Conservation (phyloP, 805 yeast species). For the Jamesozyma piceae region DNA sequence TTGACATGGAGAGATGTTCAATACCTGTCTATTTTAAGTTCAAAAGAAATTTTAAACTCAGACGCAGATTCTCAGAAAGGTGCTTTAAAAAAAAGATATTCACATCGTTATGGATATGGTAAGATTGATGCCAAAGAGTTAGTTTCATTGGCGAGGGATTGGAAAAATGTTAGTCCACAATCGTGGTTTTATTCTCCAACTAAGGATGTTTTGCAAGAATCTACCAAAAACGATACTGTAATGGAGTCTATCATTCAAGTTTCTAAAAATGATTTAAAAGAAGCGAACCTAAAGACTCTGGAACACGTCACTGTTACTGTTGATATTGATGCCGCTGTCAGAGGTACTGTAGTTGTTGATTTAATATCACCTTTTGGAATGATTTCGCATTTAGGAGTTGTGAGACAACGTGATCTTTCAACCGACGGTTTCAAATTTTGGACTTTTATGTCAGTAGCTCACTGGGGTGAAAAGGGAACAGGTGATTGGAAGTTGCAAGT, state of each 20-base stretch:
- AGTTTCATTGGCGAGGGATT: constrained; percentile 60
- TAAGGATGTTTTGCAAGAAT: constrained; percentile 26
- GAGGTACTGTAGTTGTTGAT: constrained; percentile 64
- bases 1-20: constrained; percentile 95
- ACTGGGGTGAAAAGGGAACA: constrained; percentile 89
- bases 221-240: constrained; percentile 17
- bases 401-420: constrained; percentile 50
- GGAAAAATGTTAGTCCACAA: constrained; percentile 88
- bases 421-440: constrained; percentile 60
- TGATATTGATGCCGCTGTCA: constrained; percentile 48
- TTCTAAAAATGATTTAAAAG: constrained; percentile 38
- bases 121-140: constrained; percentile 73
- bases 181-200: constrained; percentile 58
- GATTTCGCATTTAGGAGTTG: constrained; percentile 61
- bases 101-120: constrained; percentile 88
- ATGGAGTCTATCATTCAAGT: constrained; percentile 38
- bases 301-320: constrained; percentile 86
- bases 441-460: constrained; percentile 97
- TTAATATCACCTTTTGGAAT: constrained; percentile 71
- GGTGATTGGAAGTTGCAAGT: constrained; percentile 82
- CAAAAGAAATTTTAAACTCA: constrained; percentile 53
- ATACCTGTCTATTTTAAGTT: constrained; percentile 63
- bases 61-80: constrained; percentile 72
- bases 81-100: constrained; percentile 58
- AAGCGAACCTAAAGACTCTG: constrained; percentile 54